Conservation (phyloP, 345 rosid species). For the Salix arbutifolia region DNA sequence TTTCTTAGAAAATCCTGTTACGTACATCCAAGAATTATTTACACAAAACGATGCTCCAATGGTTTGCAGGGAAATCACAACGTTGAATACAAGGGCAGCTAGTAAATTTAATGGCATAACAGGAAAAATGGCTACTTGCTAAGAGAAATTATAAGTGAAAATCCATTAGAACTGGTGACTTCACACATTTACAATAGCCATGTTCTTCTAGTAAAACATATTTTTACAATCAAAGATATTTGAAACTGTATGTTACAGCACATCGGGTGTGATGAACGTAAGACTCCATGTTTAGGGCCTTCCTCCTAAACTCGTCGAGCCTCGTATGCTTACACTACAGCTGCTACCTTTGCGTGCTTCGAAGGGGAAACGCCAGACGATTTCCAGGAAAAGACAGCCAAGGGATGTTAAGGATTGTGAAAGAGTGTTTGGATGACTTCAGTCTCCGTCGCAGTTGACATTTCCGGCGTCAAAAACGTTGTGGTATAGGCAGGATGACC, state of each 20-base stretch:
- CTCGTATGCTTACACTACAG: conserved; percentile 1
- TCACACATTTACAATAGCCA: not conserved
- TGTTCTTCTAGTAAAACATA: not conserved
- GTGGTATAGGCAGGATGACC: conserved; percentile 66
- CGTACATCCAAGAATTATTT: too few species aligned
- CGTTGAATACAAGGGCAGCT: not conserved
- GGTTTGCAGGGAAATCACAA: not conserved
- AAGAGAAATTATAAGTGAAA: too few species aligned
- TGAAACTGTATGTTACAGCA: not conserved
- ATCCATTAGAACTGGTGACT: not conserved
- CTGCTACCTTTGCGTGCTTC: not conserved
- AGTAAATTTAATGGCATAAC: not conserved
- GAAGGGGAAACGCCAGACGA: not conserved
- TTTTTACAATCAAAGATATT: not conserved
- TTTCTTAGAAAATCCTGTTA: too few species aligned
- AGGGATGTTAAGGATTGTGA: not conserved
- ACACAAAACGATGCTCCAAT: not conserved
- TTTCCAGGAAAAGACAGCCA: not conserved
- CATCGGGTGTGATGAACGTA: not conserved
- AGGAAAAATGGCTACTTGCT: not conserved
- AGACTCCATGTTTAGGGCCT: not conserved
- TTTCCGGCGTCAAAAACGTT: conserved; percentile 48
- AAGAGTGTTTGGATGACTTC: conserved; percentile 5
- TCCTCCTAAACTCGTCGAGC: not conserved
- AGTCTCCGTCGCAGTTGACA: conserved; percentile 34